Conservation (phyloP, 352 stramenopile species). For the Globisporangium takayamanum region DNA sequence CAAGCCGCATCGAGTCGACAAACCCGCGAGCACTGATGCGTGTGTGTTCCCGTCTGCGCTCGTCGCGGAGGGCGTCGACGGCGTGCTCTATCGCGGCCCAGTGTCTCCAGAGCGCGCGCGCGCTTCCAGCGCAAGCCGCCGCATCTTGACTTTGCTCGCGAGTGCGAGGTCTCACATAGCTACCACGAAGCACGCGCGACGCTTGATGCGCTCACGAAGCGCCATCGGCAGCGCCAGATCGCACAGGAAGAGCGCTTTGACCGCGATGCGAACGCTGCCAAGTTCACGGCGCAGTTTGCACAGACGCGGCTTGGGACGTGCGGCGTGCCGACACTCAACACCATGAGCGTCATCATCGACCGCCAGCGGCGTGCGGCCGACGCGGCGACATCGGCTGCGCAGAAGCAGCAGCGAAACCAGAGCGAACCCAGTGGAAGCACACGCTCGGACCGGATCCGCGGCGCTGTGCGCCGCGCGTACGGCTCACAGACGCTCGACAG, state of each 20-base stretch:
- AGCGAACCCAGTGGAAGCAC: background rate
- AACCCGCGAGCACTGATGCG: background rate
- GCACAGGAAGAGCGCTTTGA: conserved; percentile 47
- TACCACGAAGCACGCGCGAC: conserved; percentile 42
- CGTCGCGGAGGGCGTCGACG: conserved; percentile 28
- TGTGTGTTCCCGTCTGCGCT: conserved; percentile 21
- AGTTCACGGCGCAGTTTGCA: conserved; percentile 45
- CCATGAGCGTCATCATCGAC: conserved; percentile 45
- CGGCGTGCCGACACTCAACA: conserved; percentile 60
- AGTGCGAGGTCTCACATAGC: conserved; percentile 41
- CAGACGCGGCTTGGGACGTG: conserved; percentile 59
- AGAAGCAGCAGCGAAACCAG: conserved; percentile 1
- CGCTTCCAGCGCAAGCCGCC: conserved; percentile 54
- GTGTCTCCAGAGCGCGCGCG: conserved; percentile 3
- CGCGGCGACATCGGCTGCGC: conserved; percentile 1
- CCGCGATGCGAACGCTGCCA: conserved; percentile 24
- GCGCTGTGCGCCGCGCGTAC: conserved; percentile 42
- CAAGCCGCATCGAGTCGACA: background rate
- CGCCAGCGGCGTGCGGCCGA: conserved; percentile 21
- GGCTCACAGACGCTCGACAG: conserved; percentile 52
- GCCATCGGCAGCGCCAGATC: conserved; percentile 43
- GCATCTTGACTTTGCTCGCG: conserved; percentile 38
- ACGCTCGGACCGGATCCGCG: conserved; percentile 17
- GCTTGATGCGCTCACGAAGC: conserved; percentile 38
- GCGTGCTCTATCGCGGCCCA: conserved; percentile 36